Evolutionary conservation across 176 grass and related monocot genomes (phyloP).

Genomic region (Sorghum bicolor): Sorghum_bicolor_NCBIv3 NC_012871.2:64338501-64339000

Average conservation of each 20-base stretch:
- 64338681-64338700: slow-evolving; percentile 46
- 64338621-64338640: slow-evolving; percentile 84
- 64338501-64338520: neutral
- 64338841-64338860: neutral
- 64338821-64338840: neutral
- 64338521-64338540: neutral
- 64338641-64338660: slow-evolving; percentile 61
- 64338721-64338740: slow-evolving; percentile 79
- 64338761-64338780: neutral
- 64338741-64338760: slow-evolving; percentile 3
- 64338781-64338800: neutral
- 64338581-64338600: slow-evolving; percentile 17
- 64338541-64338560: neutral
- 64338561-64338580: neutral
- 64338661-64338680: slow-evolving; percentile 71
- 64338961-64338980: slow-evolving; percentile 16
- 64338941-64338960: slow-evolving; percentile 12
- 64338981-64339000: slow-evolving; percentile 20
- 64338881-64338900: slow-evolving; percentile 22
- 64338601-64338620: slow-evolving; percentile 75
- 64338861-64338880: slow-evolving; percentile 10
- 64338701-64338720: slow-evolving; percentile 78
- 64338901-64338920: slow-evolving; percentile 64
- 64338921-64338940: slow-evolving; percentile 67
- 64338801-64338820: slow-evolving; percentile 14